These are phyloP conservation scores for Venturia asperata DNA, from an alignment of 2,329 filamentous ascomycete genomes.

Conservation along the genomic window DNA sequence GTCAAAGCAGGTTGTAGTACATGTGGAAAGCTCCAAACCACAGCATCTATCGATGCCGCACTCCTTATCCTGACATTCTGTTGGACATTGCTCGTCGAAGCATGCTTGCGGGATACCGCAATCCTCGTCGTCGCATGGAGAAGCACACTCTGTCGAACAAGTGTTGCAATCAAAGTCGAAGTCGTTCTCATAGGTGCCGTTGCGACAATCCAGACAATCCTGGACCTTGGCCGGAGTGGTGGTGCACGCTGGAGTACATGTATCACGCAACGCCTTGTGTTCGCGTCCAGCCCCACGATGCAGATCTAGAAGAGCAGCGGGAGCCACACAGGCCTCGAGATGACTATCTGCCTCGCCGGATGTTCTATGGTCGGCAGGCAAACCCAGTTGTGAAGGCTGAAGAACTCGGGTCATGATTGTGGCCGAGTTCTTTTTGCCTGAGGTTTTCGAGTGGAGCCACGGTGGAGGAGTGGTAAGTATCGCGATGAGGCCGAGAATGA, in stretches of 20 bases:
- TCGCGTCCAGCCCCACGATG: constrained; percentile 8
- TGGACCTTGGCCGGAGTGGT: not conserved
- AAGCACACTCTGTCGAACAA: constrained; percentile 13
- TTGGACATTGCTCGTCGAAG: constrained; percentile 16
- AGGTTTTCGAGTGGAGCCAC: not conserved
- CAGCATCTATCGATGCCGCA: constrained; percentile 9
- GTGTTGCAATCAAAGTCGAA: constrained; percentile 12
- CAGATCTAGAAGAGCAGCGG: constrained; percentile 10
- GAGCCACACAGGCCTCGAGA: constrained; percentile 3
- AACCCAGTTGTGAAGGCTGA: not conserved
- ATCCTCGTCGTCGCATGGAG: constrained; percentile 16
- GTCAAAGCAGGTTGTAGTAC: constrained; percentile 10
- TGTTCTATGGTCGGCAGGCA: not conserved
- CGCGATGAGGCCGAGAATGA: not conserved
- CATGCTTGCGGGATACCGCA: constrained; percentile 16
- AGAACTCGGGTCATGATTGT: constrained; percentile 1
- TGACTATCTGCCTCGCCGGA: not conserved
- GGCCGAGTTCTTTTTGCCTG: not conserved
- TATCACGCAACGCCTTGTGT: not conserved
- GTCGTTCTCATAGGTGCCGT: not conserved
- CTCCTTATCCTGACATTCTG: constrained; percentile 13
- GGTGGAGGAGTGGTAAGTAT: not conserved
- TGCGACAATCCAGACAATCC: constrained; percentile 15
- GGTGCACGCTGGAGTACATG: constrained; percentile 9
- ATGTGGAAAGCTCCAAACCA: not conserved